Base-by-base conservation (phyloP, 2,329 filamentous ascomycete genomes). In the Fusarium siculi region DNA sequence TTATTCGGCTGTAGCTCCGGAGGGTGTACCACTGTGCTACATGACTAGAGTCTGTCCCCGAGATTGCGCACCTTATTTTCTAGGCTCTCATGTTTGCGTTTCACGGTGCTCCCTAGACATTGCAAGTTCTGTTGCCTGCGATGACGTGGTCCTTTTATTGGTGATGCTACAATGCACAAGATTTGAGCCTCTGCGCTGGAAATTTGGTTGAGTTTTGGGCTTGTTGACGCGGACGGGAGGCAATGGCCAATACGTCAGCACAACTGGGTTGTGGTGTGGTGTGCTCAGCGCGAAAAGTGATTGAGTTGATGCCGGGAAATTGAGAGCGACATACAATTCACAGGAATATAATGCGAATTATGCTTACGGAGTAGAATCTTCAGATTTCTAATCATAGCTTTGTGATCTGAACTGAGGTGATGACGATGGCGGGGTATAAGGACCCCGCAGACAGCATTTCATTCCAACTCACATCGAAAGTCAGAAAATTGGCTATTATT, bases 141-240 rank as follows among this genome's bases (percentile, higher is more conserved):
- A 44, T 25, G 42, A 44, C 23, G 23, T 25, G 23, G 7, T 7
- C 21, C 3, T 16, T 12, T 23, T 9, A n/a, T 18, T 12, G n/a
- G 4, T 18, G 16, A 25, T 44, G n/a, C 11, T 12, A 1, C 1
- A 25, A 7, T 25, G 25, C 7, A 25, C 10, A 23, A 23, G n/a
- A 43, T 9, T 9, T 0, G 10, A 16, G 42, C 9, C 0, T 2
- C 0, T 0, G 0, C 40, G 2, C 9, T 43, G 10, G n/a, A 9
- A 4, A 18, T 12, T 9, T 11, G n/a, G 42, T 8, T 23, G n/a
- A 43, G n/a, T 40, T 12, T 40, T 40, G 19, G 8, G 37, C 32
- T 7, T 12, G 42, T 12, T 5, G n/a, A 11, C 7, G 16, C 1
- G 15, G 42, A 2, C 9, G 15, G 15, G n/a, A 23, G 15, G 9